A percentile compares a stretch with the other conserved stretches of the same genome.
phyloP scores from a whole-genome alignment of 805 yeast species.

The Kodamaea kakaduensis region DNA sequence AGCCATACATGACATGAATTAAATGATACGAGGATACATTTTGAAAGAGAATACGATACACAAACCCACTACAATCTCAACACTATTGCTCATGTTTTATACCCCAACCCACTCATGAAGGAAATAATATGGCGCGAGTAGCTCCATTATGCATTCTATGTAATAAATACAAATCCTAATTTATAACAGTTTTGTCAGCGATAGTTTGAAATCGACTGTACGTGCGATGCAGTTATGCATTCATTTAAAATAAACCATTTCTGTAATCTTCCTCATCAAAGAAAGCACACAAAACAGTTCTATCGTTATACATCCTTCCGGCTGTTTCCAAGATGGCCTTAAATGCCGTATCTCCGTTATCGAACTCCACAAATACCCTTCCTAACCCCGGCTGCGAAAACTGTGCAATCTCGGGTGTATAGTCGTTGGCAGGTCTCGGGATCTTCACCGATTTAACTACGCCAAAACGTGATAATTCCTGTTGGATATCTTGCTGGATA shows the following conservation, averaged over 20 bases:
- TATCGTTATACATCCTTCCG: constrained; percentile 64
- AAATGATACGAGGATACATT: too few relatives aligned
- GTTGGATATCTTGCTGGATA: constrained; percentile 48
- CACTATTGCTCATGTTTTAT: too few relatives aligned
- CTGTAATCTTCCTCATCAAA: constrained; percentile 58
- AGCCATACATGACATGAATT: too few relatives aligned
- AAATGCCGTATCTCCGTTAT: constrained; percentile 45
- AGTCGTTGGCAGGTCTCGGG: constrained; percentile 57
- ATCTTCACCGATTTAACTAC: constrained; percentile 51
- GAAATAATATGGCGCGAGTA: too few relatives aligned
- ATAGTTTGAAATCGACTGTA: too few relatives aligned
- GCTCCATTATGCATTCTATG: too few relatives aligned
- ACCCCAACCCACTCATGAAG: too few relatives aligned
- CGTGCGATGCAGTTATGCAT: too few relatives aligned
- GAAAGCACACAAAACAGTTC: constrained; percentile 64
- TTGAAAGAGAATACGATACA: too few relatives aligned
- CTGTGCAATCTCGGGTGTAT: constrained; percentile 37
- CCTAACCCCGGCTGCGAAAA: constrained; percentile 59
- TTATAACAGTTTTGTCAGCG: too few relatives aligned
- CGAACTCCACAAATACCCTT: constrained; percentile 65
- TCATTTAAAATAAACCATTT: constrained; percentile 22
- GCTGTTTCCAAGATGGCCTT: constrained; percentile 56
- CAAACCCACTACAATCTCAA: too few relatives aligned
- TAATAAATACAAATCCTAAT: too few relatives aligned
- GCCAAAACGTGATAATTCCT: constrained; percentile 51